phyloP scores from a whole-genome alignment of 495 filamentous ascomycete genomes.

The Aspergillus kassunensis region DNA sequence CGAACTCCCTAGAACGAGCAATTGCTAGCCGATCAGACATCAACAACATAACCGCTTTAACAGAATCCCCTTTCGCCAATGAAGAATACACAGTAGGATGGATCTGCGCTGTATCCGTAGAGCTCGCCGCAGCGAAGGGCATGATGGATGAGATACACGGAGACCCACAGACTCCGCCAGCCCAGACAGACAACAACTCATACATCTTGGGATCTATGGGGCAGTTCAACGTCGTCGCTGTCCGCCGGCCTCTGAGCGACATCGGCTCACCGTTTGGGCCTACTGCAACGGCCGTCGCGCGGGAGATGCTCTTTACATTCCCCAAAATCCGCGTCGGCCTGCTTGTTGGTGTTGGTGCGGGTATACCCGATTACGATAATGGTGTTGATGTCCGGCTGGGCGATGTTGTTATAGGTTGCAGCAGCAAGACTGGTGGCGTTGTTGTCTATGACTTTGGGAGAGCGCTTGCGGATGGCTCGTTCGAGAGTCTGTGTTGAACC shows the following conservation, averaged over 20 bases:
- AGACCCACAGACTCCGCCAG: not conserved
- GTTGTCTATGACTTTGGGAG: constrained; percentile 5
- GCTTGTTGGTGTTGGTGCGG: constrained; percentile 1
- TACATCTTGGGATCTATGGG: constrained; percentile 4
- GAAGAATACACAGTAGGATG: constrained; percentile 7
- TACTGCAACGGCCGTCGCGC: not conserved
- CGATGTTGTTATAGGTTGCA: constrained; percentile 1
- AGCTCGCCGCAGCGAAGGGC: not conserved
- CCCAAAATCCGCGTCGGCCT: constrained; percentile 2
- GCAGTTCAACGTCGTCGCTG: not conserved
- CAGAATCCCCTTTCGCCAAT: not conserved
- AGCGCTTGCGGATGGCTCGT: not conserved
- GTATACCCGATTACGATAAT: not conserved
- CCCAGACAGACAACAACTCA: not conserved
- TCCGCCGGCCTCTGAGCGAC: not conserved
- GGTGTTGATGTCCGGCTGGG: not conserved
- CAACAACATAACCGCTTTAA: too few species aligned
- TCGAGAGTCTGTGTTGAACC: not conserved
- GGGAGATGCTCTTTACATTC: not conserved
- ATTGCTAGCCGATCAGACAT: too few species aligned
- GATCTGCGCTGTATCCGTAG: constrained; percentile 1
- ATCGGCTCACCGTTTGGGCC: too few species aligned
- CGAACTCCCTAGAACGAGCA: too few species aligned
- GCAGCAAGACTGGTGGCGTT: not conserved
- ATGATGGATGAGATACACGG: constrained; percentile 7